Evolutionary conservation across 176 grass and related monocot genomes (phyloP), one percentile per base, ranked within the genome.

Genomic region (Eragrostis curvula): DNA sequence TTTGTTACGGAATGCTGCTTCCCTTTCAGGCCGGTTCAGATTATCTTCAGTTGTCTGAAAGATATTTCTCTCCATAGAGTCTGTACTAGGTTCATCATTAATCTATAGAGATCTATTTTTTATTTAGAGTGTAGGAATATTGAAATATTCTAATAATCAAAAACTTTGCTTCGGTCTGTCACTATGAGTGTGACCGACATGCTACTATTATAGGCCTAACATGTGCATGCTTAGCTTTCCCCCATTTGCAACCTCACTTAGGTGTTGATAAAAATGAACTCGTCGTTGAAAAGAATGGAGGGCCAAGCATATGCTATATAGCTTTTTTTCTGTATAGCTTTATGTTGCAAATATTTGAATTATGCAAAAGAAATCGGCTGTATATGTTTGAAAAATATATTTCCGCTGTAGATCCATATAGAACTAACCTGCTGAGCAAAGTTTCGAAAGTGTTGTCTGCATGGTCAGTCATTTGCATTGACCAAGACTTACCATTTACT

Each of bases 101-200:
- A 39, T 18, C 62, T 41, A 59, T 23, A 3, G n/a, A n/a, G 0
- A 9, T 9, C 15, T 41, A 58, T 9, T 15, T 9, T 59, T 25
- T 74, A 24, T 25, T 15, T 74, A 16, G 15, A 43, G 12, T 20
- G 39, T 44, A n/a, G 0, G 1, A 50, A 29, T 65, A 42, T 8
- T 65, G 56, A n/a, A n/a, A n/a, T n/a, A n/a, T n/a, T n/a, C n/a
- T n/a, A 5, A 21, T 49, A 12, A 42, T 68, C 41, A 79, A 50
- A 45, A 60, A 50, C 36, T 24, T 49, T 73, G 0, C 13, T 68
- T 63, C 14, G 21, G 44, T 16, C 2, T 56, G 56, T 65, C 36
- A 14, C 70, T n/a, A n/a, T n/a, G n/a, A n/a, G n/a, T 82, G 73
- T 88, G 68, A 60, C 59, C 86, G 59, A 79, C 86, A 85, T 63